Evolutionary conservation across 1,139 yeast genomes (phyloP).

Genomic region (Waltiozyma solani): DNA sequence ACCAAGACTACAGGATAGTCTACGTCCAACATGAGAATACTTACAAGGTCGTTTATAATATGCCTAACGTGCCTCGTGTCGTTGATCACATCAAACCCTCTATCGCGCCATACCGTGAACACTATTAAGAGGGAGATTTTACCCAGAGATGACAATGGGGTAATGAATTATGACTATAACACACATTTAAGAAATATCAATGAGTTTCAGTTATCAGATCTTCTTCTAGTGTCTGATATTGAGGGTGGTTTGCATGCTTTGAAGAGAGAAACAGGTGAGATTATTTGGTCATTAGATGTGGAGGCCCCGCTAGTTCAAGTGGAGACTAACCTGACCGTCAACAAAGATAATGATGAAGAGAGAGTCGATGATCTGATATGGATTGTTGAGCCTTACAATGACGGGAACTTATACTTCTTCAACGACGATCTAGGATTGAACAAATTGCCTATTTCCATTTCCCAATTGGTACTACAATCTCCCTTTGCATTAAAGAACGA

Average conservation of each 20-base stretch:
- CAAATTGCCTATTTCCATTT: conserved; percentile 73
- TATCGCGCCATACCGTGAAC: too few species aligned
- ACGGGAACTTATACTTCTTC: conserved; percentile 81
- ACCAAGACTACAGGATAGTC: too few species aligned
- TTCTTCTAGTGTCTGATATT: conserved; percentile 63
- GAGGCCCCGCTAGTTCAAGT: conserved; percentile 23
- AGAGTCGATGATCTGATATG: conserved; percentile 34
- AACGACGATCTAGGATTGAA: conserved; percentile 70
- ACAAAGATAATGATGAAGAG: conserved; percentile 10
- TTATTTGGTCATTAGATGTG: conserved; percentile 66
- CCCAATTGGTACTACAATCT: conserved; percentile 69
- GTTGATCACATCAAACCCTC: too few species aligned
- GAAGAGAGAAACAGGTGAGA: conserved; percentile 65
- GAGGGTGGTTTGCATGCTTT: conserved; percentile 87
- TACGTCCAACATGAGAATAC: too few species aligned
- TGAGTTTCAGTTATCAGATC: conserved; percentile 12
- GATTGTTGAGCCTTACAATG: conserved; percentile 88
- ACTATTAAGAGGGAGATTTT: too few species aligned
- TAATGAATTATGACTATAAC: neutral
- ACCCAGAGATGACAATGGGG: neutral
- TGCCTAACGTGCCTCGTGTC: too few species aligned
- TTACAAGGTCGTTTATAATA: too few species aligned
- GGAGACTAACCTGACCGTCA: conserved; percentile 16
- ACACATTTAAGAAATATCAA: conserved; percentile 1
- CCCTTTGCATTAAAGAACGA: conserved; percentile 77